These are phyloP conservation scores for Nitzschia sp. DNA, from an alignment of 108 stramenopile genomes.

Conservation along the genomic window DNA sequence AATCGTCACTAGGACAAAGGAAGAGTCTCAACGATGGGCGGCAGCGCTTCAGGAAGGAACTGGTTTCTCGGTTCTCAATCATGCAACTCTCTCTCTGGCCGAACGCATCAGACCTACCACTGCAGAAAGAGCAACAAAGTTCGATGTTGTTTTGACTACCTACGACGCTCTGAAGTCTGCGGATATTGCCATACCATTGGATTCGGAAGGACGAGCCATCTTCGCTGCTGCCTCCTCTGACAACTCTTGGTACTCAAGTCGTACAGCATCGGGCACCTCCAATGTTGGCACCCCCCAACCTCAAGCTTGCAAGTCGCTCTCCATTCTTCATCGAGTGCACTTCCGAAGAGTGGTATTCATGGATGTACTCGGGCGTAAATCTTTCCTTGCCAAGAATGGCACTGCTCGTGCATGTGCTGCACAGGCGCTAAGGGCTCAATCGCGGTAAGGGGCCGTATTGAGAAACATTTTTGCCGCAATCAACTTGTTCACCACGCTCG, in stretches of 20 bases:
- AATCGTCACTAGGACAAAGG: constrained; percentile 53
- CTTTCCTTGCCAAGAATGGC: constrained; percentile 44
- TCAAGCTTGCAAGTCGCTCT: constrained; percentile 48
- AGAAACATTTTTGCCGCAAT: not conserved
- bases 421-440: constrained; percentile 24
- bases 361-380: constrained; percentile 56
- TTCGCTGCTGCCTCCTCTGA: constrained; percentile 15
- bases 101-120: constrained; percentile 47
- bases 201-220: constrained; percentile 48
- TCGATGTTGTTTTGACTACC: constrained; percentile 65
- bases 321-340: constrained; percentile 53
- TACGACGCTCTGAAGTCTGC: constrained; percentile 64
- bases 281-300: constrained; percentile 25
- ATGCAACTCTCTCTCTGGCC: constrained; percentile 46
- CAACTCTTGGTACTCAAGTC: constrained; percentile 49
- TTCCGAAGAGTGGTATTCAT: constrained; percentile 57
- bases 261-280: constrained; percentile 20
- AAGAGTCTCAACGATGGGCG: constrained; percentile 55
- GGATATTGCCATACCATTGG: constrained; percentile 53
- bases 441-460: constrained; percentile 14
- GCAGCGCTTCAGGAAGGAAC: constrained; percentile 58
- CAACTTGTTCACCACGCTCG: not conserved
- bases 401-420: constrained; percentile 37
- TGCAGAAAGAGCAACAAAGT: constrained; percentile 49
- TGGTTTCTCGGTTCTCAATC: constrained; percentile 60